phyloP scores from a whole-genome alignment of 177 flowering plant species.

The Vitis hybrid region DNA sequence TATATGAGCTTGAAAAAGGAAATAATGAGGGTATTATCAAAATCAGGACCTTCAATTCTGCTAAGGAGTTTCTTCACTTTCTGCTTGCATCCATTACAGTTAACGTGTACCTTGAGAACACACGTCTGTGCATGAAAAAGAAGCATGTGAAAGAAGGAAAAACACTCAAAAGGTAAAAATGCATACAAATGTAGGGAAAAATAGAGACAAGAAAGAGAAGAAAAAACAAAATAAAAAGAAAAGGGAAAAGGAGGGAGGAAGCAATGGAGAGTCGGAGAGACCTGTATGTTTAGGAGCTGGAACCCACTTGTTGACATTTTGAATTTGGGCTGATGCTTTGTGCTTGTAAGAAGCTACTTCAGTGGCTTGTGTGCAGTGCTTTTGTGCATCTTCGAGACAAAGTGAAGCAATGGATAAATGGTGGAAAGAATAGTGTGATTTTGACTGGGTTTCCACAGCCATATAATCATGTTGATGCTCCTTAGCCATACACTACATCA shows the following conservation, averaged over 20 bases:
- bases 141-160: background rate
- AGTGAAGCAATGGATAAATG: no score
- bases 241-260: background rate
- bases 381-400: no score
- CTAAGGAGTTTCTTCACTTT: slow-evolving; percentile 38
- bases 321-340: background rate
- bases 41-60: slow-evolving; percentile 32
- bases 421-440: no score
- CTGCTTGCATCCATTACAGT: slow-evolving; percentile 40
- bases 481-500: no score
- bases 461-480: no score
- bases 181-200: no score
- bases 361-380: no score
- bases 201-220: background rate
- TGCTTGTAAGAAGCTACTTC: background rate
- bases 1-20: background rate
- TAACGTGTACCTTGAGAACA: slow-evolving; percentile 35
- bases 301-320: slow-evolving; percentile 15
- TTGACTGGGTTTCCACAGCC: no score
- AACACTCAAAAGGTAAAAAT: background rate
- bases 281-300: slow-evolving; percentile 17
- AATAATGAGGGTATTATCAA: background rate
- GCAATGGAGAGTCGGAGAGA: background rate
- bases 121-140: slow-evolving; percentile 19
- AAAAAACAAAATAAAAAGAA: no score